Percentiles rank a stretch among this genome's conserved stretches.
Evolutionary conservation across 192 early-diverging fungal genomes (phyloP).

Genomic region (Podochytrium sp.): DNA sequence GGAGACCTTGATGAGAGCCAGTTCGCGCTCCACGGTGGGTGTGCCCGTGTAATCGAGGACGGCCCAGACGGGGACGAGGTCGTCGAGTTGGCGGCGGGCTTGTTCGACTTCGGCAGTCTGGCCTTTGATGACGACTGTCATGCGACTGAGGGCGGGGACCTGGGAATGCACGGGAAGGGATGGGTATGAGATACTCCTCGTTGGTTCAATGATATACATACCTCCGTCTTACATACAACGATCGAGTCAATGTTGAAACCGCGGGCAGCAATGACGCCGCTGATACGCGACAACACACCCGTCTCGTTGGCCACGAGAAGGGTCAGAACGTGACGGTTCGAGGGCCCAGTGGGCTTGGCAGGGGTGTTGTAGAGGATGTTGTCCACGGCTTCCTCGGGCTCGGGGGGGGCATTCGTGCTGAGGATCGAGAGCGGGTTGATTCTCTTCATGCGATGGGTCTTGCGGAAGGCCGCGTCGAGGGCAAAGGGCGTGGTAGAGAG

Average conservation of each 20-base stretch:
- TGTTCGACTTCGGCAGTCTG: slow-evolving; percentile 85
- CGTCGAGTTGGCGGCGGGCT: slow-evolving; percentile 91
- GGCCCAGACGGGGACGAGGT: slow-evolving; percentile 97
- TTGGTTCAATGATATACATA: no score
- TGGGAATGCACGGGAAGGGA: no score
- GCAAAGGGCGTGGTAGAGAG: neutral
- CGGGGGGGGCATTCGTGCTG: slow-evolving; percentile 51
- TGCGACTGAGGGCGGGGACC: slow-evolving; percentile 88
- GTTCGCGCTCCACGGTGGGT: slow-evolving; percentile 87
- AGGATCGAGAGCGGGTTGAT: slow-evolving; percentile 11
- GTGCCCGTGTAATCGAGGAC: slow-evolving; percentile 95
- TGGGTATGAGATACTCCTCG: no score
- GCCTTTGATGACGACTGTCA: slow-evolving; percentile 95
- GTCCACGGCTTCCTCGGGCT: slow-evolving; percentile 92
- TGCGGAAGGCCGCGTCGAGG: neutral
- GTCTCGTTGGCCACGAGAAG: slow-evolving; percentile 78
- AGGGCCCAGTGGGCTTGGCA: slow-evolving; percentile 46
- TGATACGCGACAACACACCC: slow-evolving; percentile 58
- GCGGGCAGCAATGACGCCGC: slow-evolving; percentile 83
- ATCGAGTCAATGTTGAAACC: slow-evolving; percentile 98
- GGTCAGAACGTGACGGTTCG: slow-evolving; percentile 88
- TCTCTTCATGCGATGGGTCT: neutral
- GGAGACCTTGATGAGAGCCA: slow-evolving; percentile 87
- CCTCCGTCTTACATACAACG: slow-evolving; percentile 94
- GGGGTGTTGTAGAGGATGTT: slow-evolving; percentile 98